Evolutionary conservation across 2,329 filamentous ascomycete species (phyloP), one percentile per base, ranked within the genome.

Genomic region (Diaporthe velutina): DNA sequence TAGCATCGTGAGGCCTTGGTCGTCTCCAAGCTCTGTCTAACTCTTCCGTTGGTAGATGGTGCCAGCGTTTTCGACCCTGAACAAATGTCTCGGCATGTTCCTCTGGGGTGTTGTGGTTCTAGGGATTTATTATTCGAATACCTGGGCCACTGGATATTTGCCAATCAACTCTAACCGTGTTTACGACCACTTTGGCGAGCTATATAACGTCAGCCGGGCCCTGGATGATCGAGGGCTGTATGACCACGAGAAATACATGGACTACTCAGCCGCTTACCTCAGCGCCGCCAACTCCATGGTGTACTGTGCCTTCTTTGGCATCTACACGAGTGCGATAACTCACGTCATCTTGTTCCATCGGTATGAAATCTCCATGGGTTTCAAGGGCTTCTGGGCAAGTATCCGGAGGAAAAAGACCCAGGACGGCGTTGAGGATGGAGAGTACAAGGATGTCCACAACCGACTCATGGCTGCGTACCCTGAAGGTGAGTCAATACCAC

Each of bases 71-170:
- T 67, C 61, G 22, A 92, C 92, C 58, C 84, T 90, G 73, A 93
- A 93, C 81, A 90, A 88, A 25, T 85, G 92, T 76, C 82, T 92
- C 61, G 91, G 91, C 35, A 86, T 89, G 71, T 85, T 91, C 19
- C 77, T 89, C 48, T 89, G 87, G 58, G 87, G 89, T 83, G 83
- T 93, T 22, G 84, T 90, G 19, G 80, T 89, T 3, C 81, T 88
- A 1, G 87, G 50, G 75, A 42, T 76, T 1, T 76, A 70, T n/a
- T 76, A 73, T 25, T 13, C 13, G 1, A 76, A 76, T 15, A 28
- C 57, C 0, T 76, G 58, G 40, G 45, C 66, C 17, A 73, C 73
- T 5, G 61, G 38, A 70, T 92, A 90, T 77, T 81, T 89, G 35
- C 86, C 86, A 38, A 87, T 90, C 82, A 89, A 87, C 82, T 86